Conservation (phyloP, 73 alveolate species). For the Tetrahymena elliotti region DNA sequence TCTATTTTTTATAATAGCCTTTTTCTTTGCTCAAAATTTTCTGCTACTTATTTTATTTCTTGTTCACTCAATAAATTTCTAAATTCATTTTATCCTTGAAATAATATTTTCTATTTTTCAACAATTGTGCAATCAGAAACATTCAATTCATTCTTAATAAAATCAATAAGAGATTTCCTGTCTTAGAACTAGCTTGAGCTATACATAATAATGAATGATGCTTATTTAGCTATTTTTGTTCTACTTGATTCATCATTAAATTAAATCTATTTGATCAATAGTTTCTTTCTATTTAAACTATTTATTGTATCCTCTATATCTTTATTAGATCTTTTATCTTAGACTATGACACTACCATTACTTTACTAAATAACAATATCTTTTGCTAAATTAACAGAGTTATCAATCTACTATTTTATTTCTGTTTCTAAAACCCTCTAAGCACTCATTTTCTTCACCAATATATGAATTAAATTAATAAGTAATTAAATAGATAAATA, state of each 20-base stretch:
- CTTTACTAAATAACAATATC: too few species aligned
- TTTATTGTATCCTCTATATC: neutral
- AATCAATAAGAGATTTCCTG: neutral
- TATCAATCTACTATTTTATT: too few species aligned
- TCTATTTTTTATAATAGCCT: too few species aligned
- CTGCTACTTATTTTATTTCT: neutral
- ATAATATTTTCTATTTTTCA: too few species aligned
- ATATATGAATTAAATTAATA: too few species aligned
- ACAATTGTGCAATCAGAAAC: neutral
- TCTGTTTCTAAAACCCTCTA: too few species aligned
- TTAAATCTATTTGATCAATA: neutral
- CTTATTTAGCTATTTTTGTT: neutral
- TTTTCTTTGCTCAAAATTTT: neutral
- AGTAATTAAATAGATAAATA: too few species aligned
- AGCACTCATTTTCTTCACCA: too few species aligned
- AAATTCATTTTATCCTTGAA: neutral
- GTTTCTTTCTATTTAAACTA: neutral
- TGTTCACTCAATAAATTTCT: neutral
- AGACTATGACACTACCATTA: neutral
- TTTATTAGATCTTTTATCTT: neutral
- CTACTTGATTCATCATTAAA: neutral
- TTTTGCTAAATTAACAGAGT: too few species aligned
- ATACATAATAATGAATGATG: neutral
- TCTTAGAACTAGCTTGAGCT: neutral
- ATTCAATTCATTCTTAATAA: too few species aligned